Evolutionary conservation across 495 filamentous ascomycete genomes (phyloP).

Genomic region (Clavariopsis aquatica): DNA sequence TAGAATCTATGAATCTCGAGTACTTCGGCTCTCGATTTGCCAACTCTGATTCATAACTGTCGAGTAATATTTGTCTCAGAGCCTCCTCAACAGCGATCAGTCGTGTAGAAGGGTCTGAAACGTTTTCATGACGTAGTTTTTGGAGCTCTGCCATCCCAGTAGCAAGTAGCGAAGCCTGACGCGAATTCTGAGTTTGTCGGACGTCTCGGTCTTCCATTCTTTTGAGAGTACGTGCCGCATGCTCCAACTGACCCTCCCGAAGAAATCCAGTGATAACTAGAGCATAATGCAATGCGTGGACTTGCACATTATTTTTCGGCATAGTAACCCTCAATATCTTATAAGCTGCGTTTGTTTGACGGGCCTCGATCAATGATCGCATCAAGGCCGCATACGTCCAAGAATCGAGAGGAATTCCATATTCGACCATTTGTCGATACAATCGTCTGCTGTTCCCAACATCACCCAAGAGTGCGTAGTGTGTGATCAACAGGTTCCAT

Average conservation of each 20-base stretch:
- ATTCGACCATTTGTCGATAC: constrained; percentile 62
- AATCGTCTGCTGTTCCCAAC: constrained; percentile 60
- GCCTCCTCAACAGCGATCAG: constrained; percentile 27
- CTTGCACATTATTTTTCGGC: constrained; percentile 56
- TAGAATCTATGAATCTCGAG: constrained; percentile 29
- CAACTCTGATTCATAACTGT: constrained; percentile 41
- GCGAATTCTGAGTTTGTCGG: constrained; percentile 49
- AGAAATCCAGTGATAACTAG: constrained; percentile 70
- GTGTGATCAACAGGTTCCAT: constrained; percentile 76
- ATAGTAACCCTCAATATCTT: constrained; percentile 64
- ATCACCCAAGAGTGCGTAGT: constrained; percentile 67
- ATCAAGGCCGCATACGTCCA: constrained; percentile 77
- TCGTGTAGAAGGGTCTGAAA: neutral
- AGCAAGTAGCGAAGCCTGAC: constrained; percentile 52
- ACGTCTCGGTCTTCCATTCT: constrained; percentile 56
- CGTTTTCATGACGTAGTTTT: neutral
- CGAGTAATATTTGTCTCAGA: constrained; percentile 25
- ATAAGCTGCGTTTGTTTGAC: constrained; percentile 65
- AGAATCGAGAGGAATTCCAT: constrained; percentile 60
- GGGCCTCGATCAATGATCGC: constrained; percentile 61
- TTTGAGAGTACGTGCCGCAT: constrained; percentile 13
- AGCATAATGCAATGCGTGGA: constrained; percentile 71
- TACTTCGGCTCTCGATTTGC: constrained; percentile 40
- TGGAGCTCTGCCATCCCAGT: constrained; percentile 31
- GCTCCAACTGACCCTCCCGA: constrained; percentile 42